Evolutionary conservation across 371 early-diverging fungal species (phyloP).

Genomic region (Capillidium rhysosporum): DNA sequence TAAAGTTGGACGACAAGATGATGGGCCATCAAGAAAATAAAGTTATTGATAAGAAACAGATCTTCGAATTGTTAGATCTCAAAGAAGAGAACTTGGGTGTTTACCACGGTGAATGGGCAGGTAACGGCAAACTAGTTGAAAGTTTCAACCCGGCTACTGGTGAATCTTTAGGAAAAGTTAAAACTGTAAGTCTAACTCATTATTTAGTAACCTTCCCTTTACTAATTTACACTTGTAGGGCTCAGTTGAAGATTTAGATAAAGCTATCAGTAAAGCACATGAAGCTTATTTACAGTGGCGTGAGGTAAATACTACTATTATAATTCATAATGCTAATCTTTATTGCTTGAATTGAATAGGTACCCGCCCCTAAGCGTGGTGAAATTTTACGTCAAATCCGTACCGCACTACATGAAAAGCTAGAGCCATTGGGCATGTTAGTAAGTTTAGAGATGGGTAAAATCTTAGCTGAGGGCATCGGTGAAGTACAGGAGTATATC

Average conservation of each 20-base stretch:
- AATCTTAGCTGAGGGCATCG: slow-evolving; percentile 81
- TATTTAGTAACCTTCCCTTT: not conserved
- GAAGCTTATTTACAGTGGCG: slow-evolving; percentile 5
- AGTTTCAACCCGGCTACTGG: slow-evolving; percentile 75
- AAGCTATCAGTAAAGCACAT: slow-evolving; percentile 18
- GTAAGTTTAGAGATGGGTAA: slow-evolving; percentile 93
- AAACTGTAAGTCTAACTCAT: slow-evolving; percentile 26
- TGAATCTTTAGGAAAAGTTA: slow-evolving; percentile 63
- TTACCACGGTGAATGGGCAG: slow-evolving; percentile 77
- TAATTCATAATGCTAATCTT: not conserved
- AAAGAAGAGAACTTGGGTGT: slow-evolving; percentile 60
- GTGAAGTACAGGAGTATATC: slow-evolving; percentile 95
- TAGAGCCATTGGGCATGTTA: slow-evolving; percentile 60
- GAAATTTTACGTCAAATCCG: slow-evolving; percentile 88
- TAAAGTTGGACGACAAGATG: no score
- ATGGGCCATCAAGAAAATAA: not conserved
- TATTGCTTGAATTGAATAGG: slow-evolving; percentile 11
- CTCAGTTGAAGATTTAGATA: slow-evolving; percentile 23
- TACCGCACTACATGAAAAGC: slow-evolving; percentile 50
- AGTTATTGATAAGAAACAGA: slow-evolving; percentile 9
- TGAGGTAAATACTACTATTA: not conserved
- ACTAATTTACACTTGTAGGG: slow-evolving; percentile 11
- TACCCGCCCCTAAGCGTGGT: slow-evolving; percentile 83
- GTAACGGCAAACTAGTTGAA: slow-evolving; percentile 49
- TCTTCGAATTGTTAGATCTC: slow-evolving; percentile 49